phyloP scores from a whole-genome alignment of 371 early-diverging fungal genomes.

The Haplosporangium sp. region DNA sequence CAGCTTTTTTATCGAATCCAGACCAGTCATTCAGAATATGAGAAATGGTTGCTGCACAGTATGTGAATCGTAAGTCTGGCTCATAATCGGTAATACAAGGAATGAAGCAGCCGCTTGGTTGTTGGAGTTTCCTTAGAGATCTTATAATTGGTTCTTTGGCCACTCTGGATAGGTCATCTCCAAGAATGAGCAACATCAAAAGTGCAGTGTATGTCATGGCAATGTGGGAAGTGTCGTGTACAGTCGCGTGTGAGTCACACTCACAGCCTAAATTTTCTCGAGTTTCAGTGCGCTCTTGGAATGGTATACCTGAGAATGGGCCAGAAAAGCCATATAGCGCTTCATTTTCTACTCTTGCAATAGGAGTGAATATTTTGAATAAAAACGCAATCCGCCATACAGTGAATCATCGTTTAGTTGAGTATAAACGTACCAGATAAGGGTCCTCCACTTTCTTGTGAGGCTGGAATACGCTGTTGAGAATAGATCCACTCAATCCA shows the following conservation, averaged over 20 bases:
- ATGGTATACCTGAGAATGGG: slow-evolving; percentile 73
- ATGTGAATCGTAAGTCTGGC: slow-evolving; percentile 91
- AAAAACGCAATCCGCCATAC: not conserved
- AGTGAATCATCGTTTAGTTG: not conserved
- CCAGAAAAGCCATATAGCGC: slow-evolving; percentile 75
- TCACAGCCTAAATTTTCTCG: slow-evolving; percentile 25
- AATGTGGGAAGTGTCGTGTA: slow-evolving; percentile 77
- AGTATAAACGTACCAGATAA: slow-evolving; percentile 1
- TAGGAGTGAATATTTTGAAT: not conserved
- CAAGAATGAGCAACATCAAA: slow-evolving; percentile 78
- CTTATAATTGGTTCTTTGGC: slow-evolving; percentile 73
- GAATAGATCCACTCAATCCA: slow-evolving; percentile 97
- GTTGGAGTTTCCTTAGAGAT: slow-evolving; percentile 73
- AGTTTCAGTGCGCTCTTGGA: slow-evolving; percentile 37
- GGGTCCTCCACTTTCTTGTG: not conserved
- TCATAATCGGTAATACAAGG: slow-evolving; percentile 61
- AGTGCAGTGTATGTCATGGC: slow-evolving; percentile 96
- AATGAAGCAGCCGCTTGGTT: slow-evolving; percentile 43
- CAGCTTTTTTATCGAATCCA: slow-evolving; percentile 75
- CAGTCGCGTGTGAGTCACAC: slow-evolving; percentile 34
- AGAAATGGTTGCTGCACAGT: slow-evolving; percentile 88
- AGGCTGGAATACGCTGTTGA: slow-evolving; percentile 71
- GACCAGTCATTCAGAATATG: slow-evolving; percentile 90
- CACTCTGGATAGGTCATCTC: slow-evolving; percentile 91
- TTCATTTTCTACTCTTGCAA: slow-evolving; percentile 20